A percentile compares a stretch with the other conserved stretches of the same genome.
These are phyloP conservation scores for Colletotrichum coccodes DNA, from an alignment of 2,329 filamentous ascomycete genomes.

Conservation along the genomic window DNA sequence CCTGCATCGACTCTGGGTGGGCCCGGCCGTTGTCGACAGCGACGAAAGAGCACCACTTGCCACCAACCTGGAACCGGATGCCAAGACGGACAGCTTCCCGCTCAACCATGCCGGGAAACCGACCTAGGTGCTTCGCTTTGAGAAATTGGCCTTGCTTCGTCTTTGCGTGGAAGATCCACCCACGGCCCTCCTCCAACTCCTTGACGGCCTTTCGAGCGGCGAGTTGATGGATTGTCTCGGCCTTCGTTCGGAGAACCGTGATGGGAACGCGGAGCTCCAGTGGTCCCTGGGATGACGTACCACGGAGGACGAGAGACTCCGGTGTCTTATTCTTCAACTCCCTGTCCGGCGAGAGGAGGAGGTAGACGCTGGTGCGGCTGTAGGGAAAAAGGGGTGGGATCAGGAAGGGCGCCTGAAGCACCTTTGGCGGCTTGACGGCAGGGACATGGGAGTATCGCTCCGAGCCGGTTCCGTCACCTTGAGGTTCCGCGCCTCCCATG, in stretches of 20 bases:
- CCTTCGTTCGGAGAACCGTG: slow-evolving; percentile 53
- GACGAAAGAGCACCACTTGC: slow-evolving; percentile 79
- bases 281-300: slow-evolving; percentile 65
- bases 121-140: slow-evolving; percentile 56
- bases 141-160: slow-evolving; percentile 57
- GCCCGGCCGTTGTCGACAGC: slow-evolving; percentile 57
- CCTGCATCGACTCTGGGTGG: too few relatives aligned
- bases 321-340: slow-evolving; percentile 51
- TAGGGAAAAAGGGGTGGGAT: slow-evolving; percentile 76
- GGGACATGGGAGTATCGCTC: slow-evolving; percentile 63
- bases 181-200: slow-evolving; percentile 76
- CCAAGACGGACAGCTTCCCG: slow-evolving; percentile 75
- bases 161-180: slow-evolving; percentile 68
- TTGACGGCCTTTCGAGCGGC: slow-evolving; percentile 74
- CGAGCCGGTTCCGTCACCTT: slow-evolving; percentile 32
- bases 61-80: slow-evolving; percentile 71
- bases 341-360: slow-evolving; percentile 67
- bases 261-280: slow-evolving; percentile 74
- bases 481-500: slow-evolving; percentile 36
- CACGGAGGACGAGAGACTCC: slow-evolving; percentile 67
- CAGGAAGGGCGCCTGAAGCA: slow-evolving; percentile 71
- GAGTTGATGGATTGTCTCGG: slow-evolving; percentile 74
- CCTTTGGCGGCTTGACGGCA: slow-evolving; percentile 58
- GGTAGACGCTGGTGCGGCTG: slow-evolving; percentile 71
- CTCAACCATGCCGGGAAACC: slow-evolving; percentile 69